Conservation (phyloP, 768 basidiomycete genomes). For the Tylopilus felleus region DNA sequence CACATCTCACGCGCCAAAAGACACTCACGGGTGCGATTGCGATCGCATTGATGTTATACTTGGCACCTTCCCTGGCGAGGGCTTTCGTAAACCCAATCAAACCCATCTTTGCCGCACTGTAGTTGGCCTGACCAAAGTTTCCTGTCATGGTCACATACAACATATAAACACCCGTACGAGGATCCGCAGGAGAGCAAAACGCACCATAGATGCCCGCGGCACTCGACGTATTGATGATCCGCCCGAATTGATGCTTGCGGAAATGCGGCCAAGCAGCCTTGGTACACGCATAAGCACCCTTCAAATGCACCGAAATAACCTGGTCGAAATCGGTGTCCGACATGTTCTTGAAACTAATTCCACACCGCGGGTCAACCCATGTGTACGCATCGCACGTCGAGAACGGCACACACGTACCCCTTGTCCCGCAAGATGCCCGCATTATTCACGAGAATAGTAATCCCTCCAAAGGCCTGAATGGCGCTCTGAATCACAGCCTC, state of each 20-base stretch:
- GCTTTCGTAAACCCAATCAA: slow-evolving; percentile 91
- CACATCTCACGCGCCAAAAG: neutral
- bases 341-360: slow-evolving; percentile 89
- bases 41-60: slow-evolving; percentile 83
- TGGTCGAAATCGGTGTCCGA: slow-evolving; percentile 92
- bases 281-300: slow-evolving; percentile 88
- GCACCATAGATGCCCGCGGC: slow-evolving; percentile 90
- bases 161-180: neutral
- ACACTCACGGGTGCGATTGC: slow-evolving; percentile 82
- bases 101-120: slow-evolving; percentile 97
- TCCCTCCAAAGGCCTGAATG: slow-evolving; percentile 75
- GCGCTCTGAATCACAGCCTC: slow-evolving; percentile 83
- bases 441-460: slow-evolving; percentile 94
- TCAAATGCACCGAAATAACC: slow-evolving; percentile 85
- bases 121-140: slow-evolving; percentile 97
- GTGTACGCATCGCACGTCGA: neutral
- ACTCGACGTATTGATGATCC: slow-evolving; percentile 91
- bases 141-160: slow-evolving; percentile 39
- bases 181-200: slow-evolving; percentile 12
- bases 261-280: slow-evolving; percentile 97
- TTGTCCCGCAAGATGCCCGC: slow-evolving; percentile 86
- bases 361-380: neutral
- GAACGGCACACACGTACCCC: slow-evolving; percentile 43
- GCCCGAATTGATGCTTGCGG: slow-evolving; percentile 91
- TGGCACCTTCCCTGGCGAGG: slow-evolving; percentile 86